These are phyloP conservation scores for Lactarius tabidus DNA, from an alignment of 768 basidiomycete genomes.

Conservation along the genomic window DNA sequence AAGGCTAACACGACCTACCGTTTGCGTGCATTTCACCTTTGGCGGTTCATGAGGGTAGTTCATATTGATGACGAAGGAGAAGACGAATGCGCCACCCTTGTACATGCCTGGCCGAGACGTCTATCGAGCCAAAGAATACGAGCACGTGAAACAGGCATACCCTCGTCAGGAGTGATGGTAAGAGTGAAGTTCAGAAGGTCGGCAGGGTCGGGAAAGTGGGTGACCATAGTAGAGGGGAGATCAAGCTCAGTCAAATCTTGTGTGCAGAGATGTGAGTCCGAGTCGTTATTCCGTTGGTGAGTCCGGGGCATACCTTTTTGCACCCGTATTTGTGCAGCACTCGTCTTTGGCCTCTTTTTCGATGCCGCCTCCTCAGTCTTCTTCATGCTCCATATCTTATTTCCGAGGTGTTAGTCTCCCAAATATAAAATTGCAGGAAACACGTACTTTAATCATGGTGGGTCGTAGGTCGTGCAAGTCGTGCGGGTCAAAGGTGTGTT, in stretches of 20 bases:
- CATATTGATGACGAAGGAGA: constrained; percentile 94
- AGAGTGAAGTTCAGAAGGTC: constrained; percentile 97
- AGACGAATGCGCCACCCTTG: constrained; percentile 88
- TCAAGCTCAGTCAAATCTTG: constrained; percentile 96
- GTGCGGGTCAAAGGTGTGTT: constrained; percentile 1
- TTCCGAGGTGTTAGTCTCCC: constrained; percentile 16
- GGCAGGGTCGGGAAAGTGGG: constrained; percentile 83
- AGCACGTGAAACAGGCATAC: constrained; percentile 36
- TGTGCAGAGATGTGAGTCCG: background rate
- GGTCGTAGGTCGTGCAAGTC: constrained; percentile 12
- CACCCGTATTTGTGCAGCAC: constrained; percentile 97
- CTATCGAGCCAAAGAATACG: constrained; percentile 2
- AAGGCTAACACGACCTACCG: constrained; percentile 45
- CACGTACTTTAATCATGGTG: constrained; percentile 45
- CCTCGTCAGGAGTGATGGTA: constrained; percentile 96
- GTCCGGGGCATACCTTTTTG: constrained; percentile 75
- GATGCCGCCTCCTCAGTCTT: constrained; percentile 97
- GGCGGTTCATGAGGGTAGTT: constrained; percentile 99
- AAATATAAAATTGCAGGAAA: background rate
- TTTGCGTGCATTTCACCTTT: constrained; percentile 96
- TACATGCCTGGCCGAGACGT: constrained; percentile 76
- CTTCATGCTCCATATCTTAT: constrained; percentile 98
- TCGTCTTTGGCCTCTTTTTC: constrained; percentile 98
- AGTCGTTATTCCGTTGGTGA: background rate
- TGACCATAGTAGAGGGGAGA: constrained; percentile 94